A percentile compares a stretch with the other conserved stretches of the same genome.
Conservation (phyloP, 106 monocot species). For the Posidonia australis region DNA sequence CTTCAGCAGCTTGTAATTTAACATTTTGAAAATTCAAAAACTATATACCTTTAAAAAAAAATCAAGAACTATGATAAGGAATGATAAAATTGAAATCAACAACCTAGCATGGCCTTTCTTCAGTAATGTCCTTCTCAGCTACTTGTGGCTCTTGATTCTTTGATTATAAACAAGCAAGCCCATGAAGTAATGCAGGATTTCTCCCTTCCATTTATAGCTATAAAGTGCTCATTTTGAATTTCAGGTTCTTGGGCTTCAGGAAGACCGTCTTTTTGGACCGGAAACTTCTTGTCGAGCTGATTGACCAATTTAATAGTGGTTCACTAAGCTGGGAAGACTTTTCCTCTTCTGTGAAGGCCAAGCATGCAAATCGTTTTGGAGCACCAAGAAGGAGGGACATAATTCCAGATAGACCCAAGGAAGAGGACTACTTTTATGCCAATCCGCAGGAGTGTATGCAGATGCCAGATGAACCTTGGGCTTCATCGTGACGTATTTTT, state of each 20-base stretch:
- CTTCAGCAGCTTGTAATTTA: too few species aligned
- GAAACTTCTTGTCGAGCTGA: constrained; percentile 54
- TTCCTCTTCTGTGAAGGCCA: constrained; percentile 49
- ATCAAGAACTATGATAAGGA: too few species aligned
- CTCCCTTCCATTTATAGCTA: too few species aligned
- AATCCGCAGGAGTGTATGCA: constrained; percentile 84
- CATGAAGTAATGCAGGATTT: too few species aligned
- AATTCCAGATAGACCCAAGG: constrained; percentile 76
- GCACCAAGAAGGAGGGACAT: constrained; percentile 39
- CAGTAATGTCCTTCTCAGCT: too few species aligned
- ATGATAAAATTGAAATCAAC: too few species aligned
- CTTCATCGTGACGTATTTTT: constrained; percentile 8
- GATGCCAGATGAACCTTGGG: constrained; percentile 16
- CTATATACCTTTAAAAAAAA: too few species aligned
- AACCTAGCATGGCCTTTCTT: too few species aligned
- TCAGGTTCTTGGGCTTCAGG: constrained; percentile 70
- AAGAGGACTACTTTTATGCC: constrained; percentile 94
- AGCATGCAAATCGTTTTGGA: constrained; percentile 56
- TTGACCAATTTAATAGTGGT: constrained; percentile 52
- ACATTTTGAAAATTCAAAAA: too few species aligned
- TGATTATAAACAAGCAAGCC: too few species aligned
- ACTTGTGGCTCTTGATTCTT: too few species aligned
- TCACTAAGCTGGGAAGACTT: constrained; percentile 73
- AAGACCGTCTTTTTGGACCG: constrained; percentile 60
- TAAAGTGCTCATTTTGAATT: neutral